Conservation (phyloP, 2,329 filamentous ascomycete species). For the Xylariaceae sp. region DNA sequence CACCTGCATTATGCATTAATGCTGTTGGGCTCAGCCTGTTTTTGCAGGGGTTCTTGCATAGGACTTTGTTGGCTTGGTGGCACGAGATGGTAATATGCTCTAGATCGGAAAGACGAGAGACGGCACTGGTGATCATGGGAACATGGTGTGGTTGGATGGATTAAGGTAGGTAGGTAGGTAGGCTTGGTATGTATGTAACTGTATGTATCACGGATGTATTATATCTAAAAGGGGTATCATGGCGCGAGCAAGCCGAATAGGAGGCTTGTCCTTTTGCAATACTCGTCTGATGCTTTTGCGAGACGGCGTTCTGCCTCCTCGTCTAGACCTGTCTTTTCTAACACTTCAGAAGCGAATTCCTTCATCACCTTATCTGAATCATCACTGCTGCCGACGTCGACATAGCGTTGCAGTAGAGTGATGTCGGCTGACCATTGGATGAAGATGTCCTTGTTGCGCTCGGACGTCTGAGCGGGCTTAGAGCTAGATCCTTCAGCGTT, state of each 20-base stretch:
- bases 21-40: not conserved
- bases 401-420: constrained; percentile 43
- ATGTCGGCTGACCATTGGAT: constrained; percentile 60
- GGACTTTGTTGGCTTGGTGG: not conserved
- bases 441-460: constrained; percentile 42
- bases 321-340: constrained; percentile 44
- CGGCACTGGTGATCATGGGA: not conserved
- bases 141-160: too few species aligned
- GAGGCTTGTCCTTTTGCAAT: constrained; percentile 77
- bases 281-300: constrained; percentile 61
- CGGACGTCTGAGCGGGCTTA: constrained; percentile 14
- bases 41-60: not conserved
- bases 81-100: not conserved
- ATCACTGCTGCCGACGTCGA: constrained; percentile 32
- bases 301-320: constrained; percentile 50
- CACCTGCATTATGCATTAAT: not conserved
- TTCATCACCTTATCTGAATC: constrained; percentile 34
- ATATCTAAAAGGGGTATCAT: constrained; percentile 20
- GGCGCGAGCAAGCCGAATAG: constrained; percentile 70
- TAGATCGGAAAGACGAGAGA: not conserved
- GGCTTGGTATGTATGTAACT: too few species aligned
- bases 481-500: constrained; percentile 1
- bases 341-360: constrained; percentile 43
- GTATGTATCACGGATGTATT: not conserved
- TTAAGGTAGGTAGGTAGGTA: too few species aligned